Percentiles rank a stretch among this genome's conserved stretches.
Evolutionary conservation across 345 rosid genomes (phyloP).

Genomic region (Populus simonii): DNA sequence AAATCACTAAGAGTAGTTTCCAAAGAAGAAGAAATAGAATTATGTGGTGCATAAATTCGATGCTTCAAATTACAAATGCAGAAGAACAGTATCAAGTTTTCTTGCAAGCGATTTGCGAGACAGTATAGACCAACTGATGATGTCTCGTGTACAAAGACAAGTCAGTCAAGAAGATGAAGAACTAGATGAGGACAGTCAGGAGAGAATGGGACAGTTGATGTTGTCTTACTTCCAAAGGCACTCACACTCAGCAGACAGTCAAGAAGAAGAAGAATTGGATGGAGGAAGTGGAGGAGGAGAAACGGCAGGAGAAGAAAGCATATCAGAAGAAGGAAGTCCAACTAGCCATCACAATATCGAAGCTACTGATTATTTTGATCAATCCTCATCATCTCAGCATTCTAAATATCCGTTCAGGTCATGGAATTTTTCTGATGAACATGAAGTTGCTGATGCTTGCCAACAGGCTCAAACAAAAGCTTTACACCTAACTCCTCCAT

Average conservation of each 20-base stretch:
- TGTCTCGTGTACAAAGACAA: constrained; percentile 43
- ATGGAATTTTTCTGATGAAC: constrained; percentile 50
- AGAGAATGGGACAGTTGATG: constrained; percentile 32
- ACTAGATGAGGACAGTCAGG: constrained; percentile 23
- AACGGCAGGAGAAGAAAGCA: constrained; percentile 2
- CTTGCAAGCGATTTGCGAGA: constrained; percentile 65
- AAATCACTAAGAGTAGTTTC: background rate
- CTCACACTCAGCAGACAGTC: constrained; percentile 2
- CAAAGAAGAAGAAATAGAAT: background rate
- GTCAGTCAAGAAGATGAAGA: constrained; percentile 23
- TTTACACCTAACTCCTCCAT: constrained; percentile 26
- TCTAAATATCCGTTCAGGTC: constrained; percentile 36
- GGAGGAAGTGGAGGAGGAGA: background rate
- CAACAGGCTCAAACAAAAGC: constrained; percentile 32
- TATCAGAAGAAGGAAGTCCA: constrained; percentile 24
- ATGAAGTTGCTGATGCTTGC: constrained; percentile 34
- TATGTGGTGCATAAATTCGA: constrained; percentile 1
- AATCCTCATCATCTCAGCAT: constrained; percentile 39
- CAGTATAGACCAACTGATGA: constrained; percentile 65
- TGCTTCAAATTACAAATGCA: constrained; percentile 24
- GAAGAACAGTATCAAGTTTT: constrained; percentile 72
- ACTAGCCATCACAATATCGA: constrained; percentile 33
- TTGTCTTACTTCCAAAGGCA: constrained; percentile 27
- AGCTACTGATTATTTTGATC: constrained; percentile 40
- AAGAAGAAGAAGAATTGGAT: constrained; percentile 7